Conservation (phyloP, 140 eudicot species). For the Erigeron philadelphicus region DNA sequence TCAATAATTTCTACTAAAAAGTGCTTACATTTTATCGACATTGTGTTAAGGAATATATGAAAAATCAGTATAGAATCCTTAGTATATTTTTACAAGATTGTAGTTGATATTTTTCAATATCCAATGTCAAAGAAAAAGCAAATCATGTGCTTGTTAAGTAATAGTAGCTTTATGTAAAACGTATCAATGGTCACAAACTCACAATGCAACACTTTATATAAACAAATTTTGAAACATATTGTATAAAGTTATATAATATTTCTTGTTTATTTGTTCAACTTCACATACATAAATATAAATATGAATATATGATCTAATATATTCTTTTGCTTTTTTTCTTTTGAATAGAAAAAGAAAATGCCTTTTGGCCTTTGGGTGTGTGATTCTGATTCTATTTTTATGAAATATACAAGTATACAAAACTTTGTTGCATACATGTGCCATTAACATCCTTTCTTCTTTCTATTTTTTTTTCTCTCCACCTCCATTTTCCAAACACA, state of each 20-base stretch:
- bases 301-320: neutral
- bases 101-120: neutral
- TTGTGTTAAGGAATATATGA: neutral
- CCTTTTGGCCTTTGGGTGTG: conserved; percentile 12
- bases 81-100: conserved; percentile 11
- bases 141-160: neutral
- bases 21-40: neutral
- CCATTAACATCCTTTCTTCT: conserved; percentile 35
- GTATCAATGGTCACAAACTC: no score
- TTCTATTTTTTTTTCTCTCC: conserved; percentile 32
- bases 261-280: neutral
- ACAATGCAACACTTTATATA: no score
- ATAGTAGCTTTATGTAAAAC: conserved; percentile 1
- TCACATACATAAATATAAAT: neutral
- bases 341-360: conserved; percentile 9
- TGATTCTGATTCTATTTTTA: conserved; percentile 34
- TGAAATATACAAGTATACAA: conserved; percentile 27
- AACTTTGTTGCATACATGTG: conserved; percentile 66
- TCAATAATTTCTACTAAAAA: neutral
- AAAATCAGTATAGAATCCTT: conserved; percentile 1
- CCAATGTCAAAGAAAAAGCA: neutral
- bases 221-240: no score
- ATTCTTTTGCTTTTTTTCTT: neutral
- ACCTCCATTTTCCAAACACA: conserved; percentile 24
- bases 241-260: no score